A percentile compares a stretch with the other conserved stretches of the same genome.
These are phyloP conservation scores for Ustilago bromivora DNA, from an alignment of 1,284 basidiomycete species.

Conservation along the genomic window DNA sequence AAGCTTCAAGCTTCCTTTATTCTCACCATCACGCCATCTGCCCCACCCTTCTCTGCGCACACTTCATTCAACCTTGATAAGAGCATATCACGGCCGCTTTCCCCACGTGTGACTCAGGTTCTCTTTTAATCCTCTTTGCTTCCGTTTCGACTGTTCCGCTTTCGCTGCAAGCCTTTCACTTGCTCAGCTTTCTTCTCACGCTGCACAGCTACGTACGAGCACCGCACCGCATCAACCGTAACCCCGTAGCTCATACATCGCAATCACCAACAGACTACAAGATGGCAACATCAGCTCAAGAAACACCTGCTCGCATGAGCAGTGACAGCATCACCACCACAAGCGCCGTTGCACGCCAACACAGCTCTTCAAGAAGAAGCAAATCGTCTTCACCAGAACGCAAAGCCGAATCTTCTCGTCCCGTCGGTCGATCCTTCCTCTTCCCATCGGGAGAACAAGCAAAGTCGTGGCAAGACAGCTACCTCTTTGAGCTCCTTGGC, in stretches of 20 bases:
- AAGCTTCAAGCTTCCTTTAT: not conserved
- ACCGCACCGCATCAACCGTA: not conserved
- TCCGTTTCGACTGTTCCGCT: conserved; percentile 4
- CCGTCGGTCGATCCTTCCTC: conserved; percentile 45
- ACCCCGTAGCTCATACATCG: not conserved
- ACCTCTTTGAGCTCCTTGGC: conserved; percentile 48
- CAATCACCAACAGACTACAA: conserved; percentile 4
- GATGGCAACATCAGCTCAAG: conserved; percentile 21
- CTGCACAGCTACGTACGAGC: not conserved
- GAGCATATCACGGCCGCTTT: not conserved
- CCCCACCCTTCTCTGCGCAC: not conserved
- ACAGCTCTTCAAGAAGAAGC: conserved; percentile 21
- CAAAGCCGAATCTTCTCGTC: conserved; percentile 21
- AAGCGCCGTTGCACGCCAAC: conserved; percentile 13
- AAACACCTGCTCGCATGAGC: conserved; percentile 35
- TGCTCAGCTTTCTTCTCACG: not conserved
- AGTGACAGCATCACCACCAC: conserved; percentile 40
- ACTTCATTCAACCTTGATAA: not conserved
- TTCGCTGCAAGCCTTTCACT: not conserved
- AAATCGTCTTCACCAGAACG: conserved; percentile 39
- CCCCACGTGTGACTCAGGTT: not conserved
- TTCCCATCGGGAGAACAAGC: conserved; percentile 50
- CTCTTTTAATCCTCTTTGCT: not conserved
- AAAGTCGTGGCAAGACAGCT: conserved; percentile 52
- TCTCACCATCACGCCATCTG: conserved; percentile 3